Base-by-base conservation (phyloP, 805 yeast species). In the Ogataea pignaliae region DNA sequence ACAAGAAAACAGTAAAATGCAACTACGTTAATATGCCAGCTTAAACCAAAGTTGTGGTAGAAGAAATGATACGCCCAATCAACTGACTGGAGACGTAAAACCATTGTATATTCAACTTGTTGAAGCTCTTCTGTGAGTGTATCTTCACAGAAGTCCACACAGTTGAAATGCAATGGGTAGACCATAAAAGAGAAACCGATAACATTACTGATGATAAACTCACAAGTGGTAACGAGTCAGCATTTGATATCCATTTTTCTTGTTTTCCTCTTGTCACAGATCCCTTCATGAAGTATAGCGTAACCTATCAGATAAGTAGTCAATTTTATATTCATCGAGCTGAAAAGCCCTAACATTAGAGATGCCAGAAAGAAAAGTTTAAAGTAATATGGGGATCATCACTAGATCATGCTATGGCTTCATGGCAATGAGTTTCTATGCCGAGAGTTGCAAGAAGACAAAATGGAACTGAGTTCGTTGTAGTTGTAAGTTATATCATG, bases 291-390 rank as follows among this genome's bases (percentile, higher is more conserved):
- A 21, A 21, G 26, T 21, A 21, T 21, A 21, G 7, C 7, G 26
- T 21, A 7, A 21, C 4, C 26, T 52, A 67, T 81, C 85, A 79
- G 85, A 78, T 75, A 69, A 58, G 70, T 68, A n/a, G 85, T 80
- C 85, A 79, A 77, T 59, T 69, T 79, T 82, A 80, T 75, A 84
- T 75, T 84, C 90, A 84, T 81, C 75, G 89, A 81, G 75, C 82
- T 72, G 74, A 69, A 67, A 70, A 75, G 80, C 78, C 71, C 89
- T 84, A 83, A 82, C 86, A 83, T 83, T 84, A 84, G 89, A 84
- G 90, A 84, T 84, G 90, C 90, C 90, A 84, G 90, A 84, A 83
- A 83, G 81, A 80, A 82, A 57, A 55, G 60, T 57, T 48, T 48
- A 49, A 53, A 45, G 40, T 42, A 28, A 51, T 52, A 43, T 41